phyloP scores from a whole-genome alignment of 768 basidiomycete genomes.

The Kockovaella imperatae region DNA sequence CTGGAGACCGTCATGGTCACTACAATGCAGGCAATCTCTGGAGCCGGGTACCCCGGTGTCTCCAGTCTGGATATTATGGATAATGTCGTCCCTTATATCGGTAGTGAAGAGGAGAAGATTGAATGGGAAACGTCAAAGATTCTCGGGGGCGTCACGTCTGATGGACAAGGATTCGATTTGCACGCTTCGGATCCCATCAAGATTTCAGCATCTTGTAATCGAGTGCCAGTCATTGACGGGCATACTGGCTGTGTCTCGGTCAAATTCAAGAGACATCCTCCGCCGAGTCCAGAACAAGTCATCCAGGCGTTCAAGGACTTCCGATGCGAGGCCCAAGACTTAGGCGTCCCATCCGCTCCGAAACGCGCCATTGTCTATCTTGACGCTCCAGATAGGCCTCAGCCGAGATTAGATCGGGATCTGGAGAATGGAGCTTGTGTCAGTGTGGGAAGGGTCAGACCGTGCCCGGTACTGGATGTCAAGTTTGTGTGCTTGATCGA shows the following conservation, averaged over 20 bases:
- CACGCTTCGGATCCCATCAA: constrained; percentile 71
- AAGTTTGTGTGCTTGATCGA: constrained; percentile 90
- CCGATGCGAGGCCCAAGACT: constrained; percentile 64
- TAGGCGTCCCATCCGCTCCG: constrained; percentile 71
- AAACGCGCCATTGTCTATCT: constrained; percentile 79
- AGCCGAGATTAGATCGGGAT: constrained; percentile 84
- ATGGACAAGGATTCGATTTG: constrained; percentile 67
- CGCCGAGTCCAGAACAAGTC: constrained; percentile 80
- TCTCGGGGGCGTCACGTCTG: constrained; percentile 66
- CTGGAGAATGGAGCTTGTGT: constrained; percentile 87
- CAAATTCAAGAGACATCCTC: constrained; percentile 67
- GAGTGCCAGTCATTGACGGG: constrained; percentile 91
- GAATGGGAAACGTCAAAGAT: constrained; percentile 99
- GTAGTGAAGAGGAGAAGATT: constrained; percentile 88
- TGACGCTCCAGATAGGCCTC: constrained; percentile 84
- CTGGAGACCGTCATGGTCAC: constrained; percentile 83
- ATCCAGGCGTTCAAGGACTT: constrained; percentile 68
- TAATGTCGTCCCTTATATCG: constrained; percentile 90
- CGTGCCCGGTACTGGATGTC: constrained; percentile 87
- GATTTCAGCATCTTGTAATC: constrained; percentile 85
- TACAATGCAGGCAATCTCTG: constrained; percentile 96
- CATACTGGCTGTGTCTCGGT: constrained; percentile 87
- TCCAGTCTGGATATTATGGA: constrained; percentile 83
- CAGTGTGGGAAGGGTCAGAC: constrained; percentile 77
- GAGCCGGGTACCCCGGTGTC: constrained; percentile 95